A percentile compares a stretch with the other conserved stretches of the same genome.
Conservation (phyloP, 345 rosid species). For the Hirschfeldia incana region DNA sequence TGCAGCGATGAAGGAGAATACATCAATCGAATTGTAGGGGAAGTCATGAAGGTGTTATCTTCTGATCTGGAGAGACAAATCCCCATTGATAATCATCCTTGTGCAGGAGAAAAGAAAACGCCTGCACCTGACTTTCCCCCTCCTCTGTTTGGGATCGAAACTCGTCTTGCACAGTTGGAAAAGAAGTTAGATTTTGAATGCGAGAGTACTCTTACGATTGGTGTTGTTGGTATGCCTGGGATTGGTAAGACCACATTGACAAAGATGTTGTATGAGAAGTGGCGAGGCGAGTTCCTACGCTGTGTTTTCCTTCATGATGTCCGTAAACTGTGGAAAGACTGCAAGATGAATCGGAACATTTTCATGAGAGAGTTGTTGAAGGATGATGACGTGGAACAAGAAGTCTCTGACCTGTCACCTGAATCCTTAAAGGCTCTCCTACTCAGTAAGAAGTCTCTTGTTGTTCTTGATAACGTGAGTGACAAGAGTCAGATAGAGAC, state of each 20-base stretch:
- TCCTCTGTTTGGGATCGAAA: neutral
- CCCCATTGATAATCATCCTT: neutral
- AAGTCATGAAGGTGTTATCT: neutral
- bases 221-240: neutral
- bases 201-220: neutral
- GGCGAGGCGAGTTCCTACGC: neutral
- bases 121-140: neutral
- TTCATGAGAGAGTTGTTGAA: neutral
- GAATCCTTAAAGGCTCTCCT: neutral
- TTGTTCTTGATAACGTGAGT: neutral
- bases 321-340: neutral
- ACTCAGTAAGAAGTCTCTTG: neutral
- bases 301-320: neutral
- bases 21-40: neutral
- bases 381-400: neutral
- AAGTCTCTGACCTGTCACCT: neutral
- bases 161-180: neutral
- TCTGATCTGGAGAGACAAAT: neutral
- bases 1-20: neutral
- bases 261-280: neutral
- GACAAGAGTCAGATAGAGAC: neutral
- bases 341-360: neutral
- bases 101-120: neutral
- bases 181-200: neutral
- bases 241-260: neutral